These are phyloP conservation scores for Bifiguratus adelaidae DNA, from an alignment of 192 early-diverging fungal species.

Conservation along the genomic window DNA sequence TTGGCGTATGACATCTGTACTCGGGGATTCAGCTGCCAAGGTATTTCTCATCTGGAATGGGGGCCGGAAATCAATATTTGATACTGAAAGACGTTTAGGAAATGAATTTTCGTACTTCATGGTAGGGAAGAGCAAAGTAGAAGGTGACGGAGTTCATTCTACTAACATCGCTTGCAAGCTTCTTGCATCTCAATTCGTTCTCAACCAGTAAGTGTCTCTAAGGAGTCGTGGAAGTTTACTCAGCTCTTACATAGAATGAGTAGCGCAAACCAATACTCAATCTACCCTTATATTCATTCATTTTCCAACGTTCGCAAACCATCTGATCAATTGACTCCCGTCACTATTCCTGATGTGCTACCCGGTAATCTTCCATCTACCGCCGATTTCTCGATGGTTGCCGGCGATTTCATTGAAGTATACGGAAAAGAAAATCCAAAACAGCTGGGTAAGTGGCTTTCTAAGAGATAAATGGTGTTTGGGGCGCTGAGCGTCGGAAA, in stretches of 20 bases:
- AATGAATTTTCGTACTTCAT: conserved; percentile 98
- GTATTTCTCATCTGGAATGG: conserved; percentile 21
- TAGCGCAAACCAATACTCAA: conserved; percentile 42
- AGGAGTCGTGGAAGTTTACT: too few species aligned
- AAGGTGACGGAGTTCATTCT: background rate
- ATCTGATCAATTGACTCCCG: conserved; percentile 50
- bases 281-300: conserved; percentile 89
- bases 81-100: conserved; percentile 22
- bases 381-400: conserved; percentile 91
- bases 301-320: conserved; percentile 68
- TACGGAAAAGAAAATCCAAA: conserved; percentile 60
- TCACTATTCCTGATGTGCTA: conserved; percentile 78
- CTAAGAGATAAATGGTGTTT: too few species aligned
- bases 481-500: too few species aligned
- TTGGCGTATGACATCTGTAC: conserved; percentile 78
- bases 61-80: background rate
- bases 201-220: conserved; percentile 53
- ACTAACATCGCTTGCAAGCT: conserved; percentile 33
- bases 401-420: conserved; percentile 93
- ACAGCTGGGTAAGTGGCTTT: conserved; percentile 41
- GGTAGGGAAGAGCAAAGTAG: conserved; percentile 29
- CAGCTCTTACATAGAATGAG: too few species aligned
- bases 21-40: conserved; percentile 64
- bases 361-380: conserved; percentile 49
- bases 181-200: conserved; percentile 83